Percentiles rank a stretch among this genome's conserved stretches.
Conservation (phyloP, 768 basidiomycete genomes). For the Lanmaoa pseudosensibilis region DNA sequence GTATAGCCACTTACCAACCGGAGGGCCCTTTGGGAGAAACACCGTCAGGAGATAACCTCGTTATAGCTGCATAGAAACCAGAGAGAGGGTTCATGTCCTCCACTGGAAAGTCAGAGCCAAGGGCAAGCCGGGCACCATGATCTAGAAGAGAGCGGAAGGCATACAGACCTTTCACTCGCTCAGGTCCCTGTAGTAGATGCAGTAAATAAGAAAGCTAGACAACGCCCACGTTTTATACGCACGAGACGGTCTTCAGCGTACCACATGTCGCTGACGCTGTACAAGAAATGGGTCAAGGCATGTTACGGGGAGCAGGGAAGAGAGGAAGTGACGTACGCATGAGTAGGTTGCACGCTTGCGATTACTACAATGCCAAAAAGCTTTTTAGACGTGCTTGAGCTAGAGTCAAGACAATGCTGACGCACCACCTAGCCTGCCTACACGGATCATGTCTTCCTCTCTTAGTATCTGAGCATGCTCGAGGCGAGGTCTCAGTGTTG, state of each 20-base stretch:
- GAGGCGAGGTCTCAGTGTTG: conserved; percentile 70
- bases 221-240: conserved; percentile 20
- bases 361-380: conserved; percentile 55
- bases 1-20: conserved; percentile 63
- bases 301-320: not conserved
- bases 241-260: conserved; percentile 84
- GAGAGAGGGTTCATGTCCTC: conserved; percentile 82
- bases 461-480: conserved; percentile 92
- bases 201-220: not conserved
- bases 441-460: conserved; percentile 68
- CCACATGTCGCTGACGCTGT: conserved; percentile 83
- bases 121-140: conserved; percentile 63
- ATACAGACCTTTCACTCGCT: conserved; percentile 82
- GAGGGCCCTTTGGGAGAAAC: conserved; percentile 76
- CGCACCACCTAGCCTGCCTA: conserved; percentile 77
- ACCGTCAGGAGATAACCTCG: conserved; percentile 67
- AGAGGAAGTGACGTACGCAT: conserved; percentile 53
- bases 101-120: conserved; percentile 91
- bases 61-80: conserved; percentile 87
- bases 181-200: conserved; percentile 57
- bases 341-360: conserved; percentile 87
- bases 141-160: conserved; percentile 78
- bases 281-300: not conserved
- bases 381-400: not conserved
- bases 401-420: not conserved